A percentile compares a stretch with the other conserved stretches of the same genome.
phyloP scores from a whole-genome alignment of 306 rosid species.

The Cajanus cajan region DNA sequence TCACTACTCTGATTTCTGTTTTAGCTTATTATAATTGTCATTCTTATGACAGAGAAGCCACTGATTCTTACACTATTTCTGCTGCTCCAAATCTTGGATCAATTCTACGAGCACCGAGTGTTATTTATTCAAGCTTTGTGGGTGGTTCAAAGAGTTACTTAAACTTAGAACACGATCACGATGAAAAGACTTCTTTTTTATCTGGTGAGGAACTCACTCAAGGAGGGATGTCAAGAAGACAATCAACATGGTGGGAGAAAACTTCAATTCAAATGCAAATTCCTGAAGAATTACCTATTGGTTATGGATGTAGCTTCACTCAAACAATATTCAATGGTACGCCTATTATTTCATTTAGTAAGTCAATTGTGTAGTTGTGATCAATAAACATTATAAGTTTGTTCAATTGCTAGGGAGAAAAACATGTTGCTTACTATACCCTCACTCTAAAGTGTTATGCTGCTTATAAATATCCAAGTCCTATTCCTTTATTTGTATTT shows the following conservation, averaged over 20 bases:
- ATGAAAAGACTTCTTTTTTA: slow-evolving; percentile 51
- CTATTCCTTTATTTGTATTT: neutral
- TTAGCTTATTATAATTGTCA: neutral
- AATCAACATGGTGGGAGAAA: slow-evolving; percentile 53
- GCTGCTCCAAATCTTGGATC: slow-evolving; percentile 66
- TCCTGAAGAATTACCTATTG: slow-evolving; percentile 60
- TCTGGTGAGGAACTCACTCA: slow-evolving; percentile 31
- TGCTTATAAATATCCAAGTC: neutral
- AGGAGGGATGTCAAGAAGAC: slow-evolving; percentile 40
- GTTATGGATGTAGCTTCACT: slow-evolving; percentile 69
- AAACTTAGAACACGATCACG: slow-evolving; percentile 24
- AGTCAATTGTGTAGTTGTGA: neutral
- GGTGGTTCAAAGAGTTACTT: slow-evolving; percentile 37
- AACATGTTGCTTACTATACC: no score
- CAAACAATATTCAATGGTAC: slow-evolving; percentile 86
- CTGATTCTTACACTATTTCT: slow-evolving; percentile 71
- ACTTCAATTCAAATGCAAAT: slow-evolving; percentile 50
- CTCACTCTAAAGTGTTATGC: neutral
- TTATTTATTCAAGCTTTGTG: slow-evolving; percentile 48
- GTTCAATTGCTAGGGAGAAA: neutral
- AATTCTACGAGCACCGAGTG: slow-evolving; percentile 48
- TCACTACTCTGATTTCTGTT: neutral
- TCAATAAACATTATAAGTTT: neutral
- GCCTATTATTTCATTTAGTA: neutral
- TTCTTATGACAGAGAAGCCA: slow-evolving; percentile 54